Conservation (phyloP, 306 rosid species). For the Mucuna pruriens region DNA sequence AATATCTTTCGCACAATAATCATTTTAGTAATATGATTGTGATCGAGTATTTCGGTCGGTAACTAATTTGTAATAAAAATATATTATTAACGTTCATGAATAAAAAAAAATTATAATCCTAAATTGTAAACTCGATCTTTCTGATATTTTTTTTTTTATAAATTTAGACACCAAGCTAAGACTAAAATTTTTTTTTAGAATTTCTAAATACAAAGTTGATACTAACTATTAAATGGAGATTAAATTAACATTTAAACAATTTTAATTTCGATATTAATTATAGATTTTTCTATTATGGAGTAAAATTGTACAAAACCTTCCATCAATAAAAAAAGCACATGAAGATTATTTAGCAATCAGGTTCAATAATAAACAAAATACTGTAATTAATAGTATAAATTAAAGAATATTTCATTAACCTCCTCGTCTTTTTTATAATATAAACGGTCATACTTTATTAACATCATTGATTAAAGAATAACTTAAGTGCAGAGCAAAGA, state of each 20-base stretch:
- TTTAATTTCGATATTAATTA: neutral
- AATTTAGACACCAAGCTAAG: neutral
- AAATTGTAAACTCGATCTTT: neutral
- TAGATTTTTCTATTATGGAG: neutral
- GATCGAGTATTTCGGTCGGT: too few species aligned
- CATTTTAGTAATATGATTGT: too few species aligned
- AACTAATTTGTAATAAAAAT: too few species aligned
- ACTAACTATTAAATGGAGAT: neutral
- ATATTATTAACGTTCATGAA: neutral
- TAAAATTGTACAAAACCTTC: neutral
- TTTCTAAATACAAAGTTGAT: neutral
- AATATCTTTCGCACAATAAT: neutral
- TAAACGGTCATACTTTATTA: constrained; percentile 17
- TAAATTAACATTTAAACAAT: neutral
- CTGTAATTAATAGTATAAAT: neutral
- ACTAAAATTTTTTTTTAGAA: neutral
- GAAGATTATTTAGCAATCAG: neutral
- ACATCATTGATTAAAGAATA: neutral
- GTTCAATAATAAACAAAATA: neutral
- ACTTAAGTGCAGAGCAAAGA: neutral
- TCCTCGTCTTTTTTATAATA: neutral
- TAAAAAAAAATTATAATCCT: neutral
- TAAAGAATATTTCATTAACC: neutral
- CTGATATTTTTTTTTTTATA: too few species aligned
- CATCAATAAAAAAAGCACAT: neutral